Percentiles rank a stretch among this genome's conserved stretches.
These are phyloP conservation scores for Bryum argenteum DNA, from an alignment of 225 moss, liverwort and hornwort species.

Conservation along the genomic window DNA sequence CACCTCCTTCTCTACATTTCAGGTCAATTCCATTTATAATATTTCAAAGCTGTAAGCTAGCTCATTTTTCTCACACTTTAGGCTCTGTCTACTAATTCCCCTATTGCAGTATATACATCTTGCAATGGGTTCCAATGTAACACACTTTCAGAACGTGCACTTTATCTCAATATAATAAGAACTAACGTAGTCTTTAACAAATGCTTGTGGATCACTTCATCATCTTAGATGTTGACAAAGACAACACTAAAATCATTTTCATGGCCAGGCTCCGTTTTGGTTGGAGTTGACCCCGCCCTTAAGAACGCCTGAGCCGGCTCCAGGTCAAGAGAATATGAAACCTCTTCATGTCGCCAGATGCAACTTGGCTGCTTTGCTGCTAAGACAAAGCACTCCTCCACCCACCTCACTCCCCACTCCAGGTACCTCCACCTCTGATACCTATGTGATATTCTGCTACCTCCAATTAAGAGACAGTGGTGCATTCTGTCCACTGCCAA, in stretches of 20 bases:
- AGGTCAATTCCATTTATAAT: conserved; percentile 35
- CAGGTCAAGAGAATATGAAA: conserved; percentile 1
- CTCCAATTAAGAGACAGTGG: no score
- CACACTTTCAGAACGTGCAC: no score
- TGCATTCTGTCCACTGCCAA: no score
- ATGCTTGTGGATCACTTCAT: no score
- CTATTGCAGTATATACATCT: no score
- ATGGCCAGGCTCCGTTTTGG: conserved; percentile 55
- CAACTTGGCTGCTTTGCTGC: conserved; percentile 16
- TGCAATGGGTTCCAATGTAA: no score
- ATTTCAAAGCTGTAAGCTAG: conserved; percentile 45
- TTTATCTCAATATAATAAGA: no score
- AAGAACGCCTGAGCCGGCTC: conserved; percentile 8
- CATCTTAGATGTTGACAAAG: not conserved
- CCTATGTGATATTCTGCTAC: no score
- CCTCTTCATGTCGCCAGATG: conserved; percentile 14
- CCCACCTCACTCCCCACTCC: conserved; percentile 15
- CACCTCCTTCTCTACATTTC: conserved; percentile 50
- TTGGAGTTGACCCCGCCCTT: conserved; percentile 30
- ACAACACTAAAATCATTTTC: not conserved
- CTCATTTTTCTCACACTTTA: conserved; percentile 29
- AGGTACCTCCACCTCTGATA: not conserved
- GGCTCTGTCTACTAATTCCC: no score
- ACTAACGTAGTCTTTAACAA: no score
- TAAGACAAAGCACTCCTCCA: conserved; percentile 11